Evolutionary conservation across 805 yeast species (phyloP), one percentile per base, ranked within the genome.

Genomic region (Blastobotrys robertii): DNA sequence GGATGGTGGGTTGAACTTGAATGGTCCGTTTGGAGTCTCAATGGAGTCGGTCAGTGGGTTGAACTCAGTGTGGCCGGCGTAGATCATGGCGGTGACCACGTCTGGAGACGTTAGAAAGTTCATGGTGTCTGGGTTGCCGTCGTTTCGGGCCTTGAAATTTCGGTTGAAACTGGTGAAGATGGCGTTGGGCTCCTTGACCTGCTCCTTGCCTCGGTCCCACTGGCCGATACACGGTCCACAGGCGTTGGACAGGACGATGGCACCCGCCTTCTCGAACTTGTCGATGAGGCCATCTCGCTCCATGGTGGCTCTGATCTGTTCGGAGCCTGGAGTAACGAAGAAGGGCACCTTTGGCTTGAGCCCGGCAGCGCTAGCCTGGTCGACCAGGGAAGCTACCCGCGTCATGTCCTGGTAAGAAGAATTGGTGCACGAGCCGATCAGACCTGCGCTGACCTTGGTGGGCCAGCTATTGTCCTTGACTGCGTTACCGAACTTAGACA

Each of bases 141-240:
- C 98, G 63, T 92, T 92, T 75, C 98, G 84, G 31, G 97, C 85
- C 65, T 92, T 81, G 76, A 90, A 90, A 68, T 90, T 90, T 75
- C 98, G 83, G 78, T 90, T 90, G 76, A 88, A 90, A 9, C 97
- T 88, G 4, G 97, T 87, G 67, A 90, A 88, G 54, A 90, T 92
- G 42, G 97, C 84, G 66, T 87, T 88, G 56, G 72, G 72, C 16
- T 46, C 50, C 36, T 84, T 75, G 60, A 84, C 94, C 51, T 75
- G 73, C 41, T 62, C 60, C 44, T 62, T 67, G 30, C 61, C 53
- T 72, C 97, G 83, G 64, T 92, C 96, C 98, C 98, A 90, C 73
- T 90, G 98, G 46, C 98, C 98, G 62, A 90, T 90, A 72, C 98
- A 90, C 59, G 97, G 98, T 54, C 98, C 98, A 74, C 98, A 90